These are phyloP conservation scores for Lipomyces orientalis DNA, from an alignment of 805 yeast genomes.

Conservation along the genomic window DNA sequence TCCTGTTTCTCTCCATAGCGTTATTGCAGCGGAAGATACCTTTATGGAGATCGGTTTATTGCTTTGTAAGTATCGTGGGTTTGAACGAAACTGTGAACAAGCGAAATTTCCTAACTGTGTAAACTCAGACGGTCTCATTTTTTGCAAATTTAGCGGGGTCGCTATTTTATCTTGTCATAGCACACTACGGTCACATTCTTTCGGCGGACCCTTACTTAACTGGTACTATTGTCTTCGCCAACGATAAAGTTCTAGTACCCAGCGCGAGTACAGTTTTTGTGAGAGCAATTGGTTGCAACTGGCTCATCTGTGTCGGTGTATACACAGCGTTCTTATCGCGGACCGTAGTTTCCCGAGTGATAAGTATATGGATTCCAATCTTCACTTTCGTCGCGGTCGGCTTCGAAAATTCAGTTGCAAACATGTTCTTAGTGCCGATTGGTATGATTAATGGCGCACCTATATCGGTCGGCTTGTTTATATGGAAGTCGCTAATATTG, in stretches of 20 bases:
- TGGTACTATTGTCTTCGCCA: constrained; percentile 31
- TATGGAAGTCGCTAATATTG: constrained; percentile 76
- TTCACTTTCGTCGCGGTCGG: constrained; percentile 82
- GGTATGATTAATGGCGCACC: constrained; percentile 73
- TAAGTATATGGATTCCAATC: constrained; percentile 68
- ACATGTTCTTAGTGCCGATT: constrained; percentile 70
- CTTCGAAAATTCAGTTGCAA: constrained; percentile 81
- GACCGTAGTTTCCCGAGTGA: constrained; percentile 75
- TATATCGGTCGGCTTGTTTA: constrained; percentile 64
- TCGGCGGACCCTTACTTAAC: constrained; percentile 28
- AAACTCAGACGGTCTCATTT: constrained; percentile 26
- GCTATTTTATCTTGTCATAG: constrained; percentile 33
- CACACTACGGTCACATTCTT: constrained; percentile 32
- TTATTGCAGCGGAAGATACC: constrained; percentile 32
- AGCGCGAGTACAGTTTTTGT: constrained; percentile 31
- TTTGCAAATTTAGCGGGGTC: constrained; percentile 35
- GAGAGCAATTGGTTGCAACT: constrained; percentile 67
- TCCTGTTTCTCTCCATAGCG: constrained; percentile 31
- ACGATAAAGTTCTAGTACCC: constrained; percentile 30
- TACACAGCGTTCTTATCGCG: constrained; percentile 78
- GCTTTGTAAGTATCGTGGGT: constrained; percentile 20
- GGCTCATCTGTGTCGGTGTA: constrained; percentile 75
- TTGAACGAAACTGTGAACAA: neutral
- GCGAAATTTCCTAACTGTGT: neutral
- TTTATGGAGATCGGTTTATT: constrained; percentile 28